Base-by-base conservation (phyloP, 495 filamentous ascomycete species). In the Xylaria intraflava region DNA sequence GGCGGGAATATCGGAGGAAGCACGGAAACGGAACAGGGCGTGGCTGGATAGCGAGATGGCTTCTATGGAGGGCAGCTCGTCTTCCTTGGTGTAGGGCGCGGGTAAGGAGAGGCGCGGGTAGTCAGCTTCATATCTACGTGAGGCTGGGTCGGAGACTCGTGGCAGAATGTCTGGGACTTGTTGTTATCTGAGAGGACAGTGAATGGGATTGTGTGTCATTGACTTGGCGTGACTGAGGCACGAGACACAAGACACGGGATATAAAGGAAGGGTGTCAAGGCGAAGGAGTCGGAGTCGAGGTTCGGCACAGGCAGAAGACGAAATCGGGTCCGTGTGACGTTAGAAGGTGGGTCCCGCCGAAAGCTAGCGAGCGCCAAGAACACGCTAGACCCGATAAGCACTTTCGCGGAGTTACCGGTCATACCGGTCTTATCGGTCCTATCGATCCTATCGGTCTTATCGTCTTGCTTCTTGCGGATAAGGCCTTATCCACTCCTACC, bases 51-150 rank as follows among this genome's bases (percentile, higher is more conserved):
- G 19, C n/a, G 19, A 22, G 11, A 16, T 33, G 6, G 30, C 7
- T 23, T 43, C 22, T 43, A 43, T 43, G 41, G 41, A 48, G 36
- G 50, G 50, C 33, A 19, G 51, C 35, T 57, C 33, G 63, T 42
- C n/a, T 43, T 35, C 44, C 24, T 23, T 9, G 44, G 24, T 17
- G 45, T 49, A 41, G 51, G 11, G 44, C 14, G 30, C 58, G 48
- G 47, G 48, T 35, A n/a, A 35, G 51, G 51, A 24, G 40, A 24
- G 23, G 3, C n/a, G 17, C 49, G 36, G 46, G 33, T 8, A 49
- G 46, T 23, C 56, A 55, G 9, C 54, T 49, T 58, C 64, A 66
- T 64, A 49, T 66, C 61, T 53, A 47, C 35, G n/a, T 41, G 31
- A 36, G n/a, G 17, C 17, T 43, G 44, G 19, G 38, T 20, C 0